Conservation (phyloP, 1,284 basidiomycete species). For the Pascua guehoae region DNA sequence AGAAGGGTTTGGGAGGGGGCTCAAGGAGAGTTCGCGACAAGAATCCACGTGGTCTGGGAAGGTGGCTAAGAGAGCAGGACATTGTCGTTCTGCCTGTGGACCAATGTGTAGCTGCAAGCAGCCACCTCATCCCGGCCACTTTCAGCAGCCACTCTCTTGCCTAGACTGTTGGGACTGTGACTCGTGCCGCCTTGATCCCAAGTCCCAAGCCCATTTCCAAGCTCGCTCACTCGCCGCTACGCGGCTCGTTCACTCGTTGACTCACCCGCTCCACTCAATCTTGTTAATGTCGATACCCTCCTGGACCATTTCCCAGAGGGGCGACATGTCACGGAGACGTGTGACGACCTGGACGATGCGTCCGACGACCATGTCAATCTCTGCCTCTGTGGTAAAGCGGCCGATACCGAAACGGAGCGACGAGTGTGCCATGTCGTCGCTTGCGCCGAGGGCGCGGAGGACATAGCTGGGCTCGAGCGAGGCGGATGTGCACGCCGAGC, state of each 20-base stretch:
- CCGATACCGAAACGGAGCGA: slow-evolving; percentile 97
- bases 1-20: too few species aligned
- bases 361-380: slow-evolving; percentile 89
- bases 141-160: too few species aligned
- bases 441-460: slow-evolving; percentile 88
- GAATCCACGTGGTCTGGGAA: too few species aligned
- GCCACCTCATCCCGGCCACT: too few species aligned
- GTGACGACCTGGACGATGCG: slow-evolving; percentile 84
- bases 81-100: too few species aligned
- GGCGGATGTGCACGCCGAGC: slow-evolving; percentile 96
- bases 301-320: slow-evolving; percentile 90
- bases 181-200: too few species aligned
- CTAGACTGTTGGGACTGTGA: too few species aligned
- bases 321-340: slow-evolving; percentile 71
- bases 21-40: too few species aligned
- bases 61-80: too few species aligned
- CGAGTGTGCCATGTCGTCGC: slow-evolving; percentile 99
- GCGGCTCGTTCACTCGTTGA: background rate
- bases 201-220: too few species aligned
- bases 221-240: too few species aligned
- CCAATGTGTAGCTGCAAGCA: too few species aligned
- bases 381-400: slow-evolving; percentile 95
- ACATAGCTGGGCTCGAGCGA: slow-evolving; percentile 99
- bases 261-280: slow-evolving; percentile 73
- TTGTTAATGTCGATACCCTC: slow-evolving; percentile 92